Evolutionary conservation across 805 yeast genomes (phyloP), one percentile per base, ranked within the genome.

Genomic region (Kazachstania taianensis): DNA sequence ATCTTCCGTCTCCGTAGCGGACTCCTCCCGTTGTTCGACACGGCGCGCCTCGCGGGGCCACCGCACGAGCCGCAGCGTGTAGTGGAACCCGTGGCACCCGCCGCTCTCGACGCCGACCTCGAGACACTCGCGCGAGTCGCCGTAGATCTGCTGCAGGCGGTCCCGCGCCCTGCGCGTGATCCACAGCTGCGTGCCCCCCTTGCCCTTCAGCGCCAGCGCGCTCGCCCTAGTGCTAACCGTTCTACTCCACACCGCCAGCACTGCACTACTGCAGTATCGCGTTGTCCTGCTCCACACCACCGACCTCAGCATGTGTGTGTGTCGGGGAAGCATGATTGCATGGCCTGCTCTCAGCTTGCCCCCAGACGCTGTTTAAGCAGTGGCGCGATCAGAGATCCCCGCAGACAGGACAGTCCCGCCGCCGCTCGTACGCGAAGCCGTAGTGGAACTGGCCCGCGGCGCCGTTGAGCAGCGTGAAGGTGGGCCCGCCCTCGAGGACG

Each of bases 1-100:
- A 61, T 17, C 42, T 50, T 33, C 38, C 5, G 20, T 34, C 14
- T 27, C 23, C 25, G 18, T 8, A 18, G 10, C 32, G 7, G 25
- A 34, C 19, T 54, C 52, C 2, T 45, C 38, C 8, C 40, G 32
- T 14, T n/a, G n/a, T n/a, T n/a, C n/a, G n/a, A n/a, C n/a, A n/a
- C n/a, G n/a, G n/a, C n/a, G n/a, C n/a, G n/a, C n/a, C n/a, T n/a
- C 57, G 59, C 18, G 28, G 87, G 96, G 89, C 78, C 30, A 25
- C 8, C 30, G 33, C n/a, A 36, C 68, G 30, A 92, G 66, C 36
- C 75, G 70, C 50, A 92, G 63, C 44, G 80, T 71, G 53, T 92
- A 92, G 59, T 92, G 97, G 60, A 84, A 92, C 14, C 98, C 98
- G 57, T 92, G 98, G 56, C 98, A 92, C 1, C 98, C 98, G 7